Conservation (phyloP, 2,329 filamentous ascomycete genomes). For the Arthrinium phaeospermum region DNA sequence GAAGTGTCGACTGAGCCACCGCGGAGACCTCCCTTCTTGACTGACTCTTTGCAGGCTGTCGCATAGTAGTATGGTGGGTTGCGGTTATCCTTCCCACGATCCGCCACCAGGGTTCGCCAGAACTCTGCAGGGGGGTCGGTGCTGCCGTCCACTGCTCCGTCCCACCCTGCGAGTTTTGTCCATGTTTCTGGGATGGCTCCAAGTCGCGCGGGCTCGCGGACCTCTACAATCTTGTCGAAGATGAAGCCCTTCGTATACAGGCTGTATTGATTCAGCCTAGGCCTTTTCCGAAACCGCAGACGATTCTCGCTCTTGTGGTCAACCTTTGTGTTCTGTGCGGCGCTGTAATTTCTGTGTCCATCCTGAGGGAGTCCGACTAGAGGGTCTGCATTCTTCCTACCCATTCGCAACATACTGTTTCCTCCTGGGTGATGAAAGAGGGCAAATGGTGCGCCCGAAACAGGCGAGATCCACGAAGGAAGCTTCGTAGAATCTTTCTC, state of each 20-base stretch:
- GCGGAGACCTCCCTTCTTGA: conserved; percentile 29
- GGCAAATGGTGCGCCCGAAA: conserved; percentile 32
- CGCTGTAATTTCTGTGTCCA: conserved; percentile 38
- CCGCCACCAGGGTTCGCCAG: conserved; percentile 35
- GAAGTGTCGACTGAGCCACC: conserved; percentile 26
- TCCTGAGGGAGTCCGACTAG: conserved; percentile 39
- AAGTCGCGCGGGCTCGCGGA: conserved; percentile 26
- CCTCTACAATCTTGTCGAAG: conserved; percentile 31
- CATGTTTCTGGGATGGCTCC: conserved; percentile 21
- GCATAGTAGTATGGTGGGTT: conserved; percentile 36
- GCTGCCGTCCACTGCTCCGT: neutral
- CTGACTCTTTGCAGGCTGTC: conserved; percentile 33
- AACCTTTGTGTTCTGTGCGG: conserved; percentile 27
- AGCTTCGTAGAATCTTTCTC: neutral
- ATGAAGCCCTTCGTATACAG: conserved; percentile 40
- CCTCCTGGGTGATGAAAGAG: conserved; percentile 32
- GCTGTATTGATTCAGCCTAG: conserved; percentile 32
- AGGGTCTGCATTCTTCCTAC: conserved; percentile 42
- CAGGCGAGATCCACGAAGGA: conserved; percentile 29
- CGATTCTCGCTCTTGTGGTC: neutral
- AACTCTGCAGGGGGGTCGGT: conserved; percentile 32
- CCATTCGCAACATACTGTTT: conserved; percentile 19
- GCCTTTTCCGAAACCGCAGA: conserved; percentile 32
- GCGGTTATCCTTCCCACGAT: conserved; percentile 31
- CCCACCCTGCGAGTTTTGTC: neutral